Conservation (phyloP, 768 basidiomycete genomes). For the Calocera viscosa region DNA sequence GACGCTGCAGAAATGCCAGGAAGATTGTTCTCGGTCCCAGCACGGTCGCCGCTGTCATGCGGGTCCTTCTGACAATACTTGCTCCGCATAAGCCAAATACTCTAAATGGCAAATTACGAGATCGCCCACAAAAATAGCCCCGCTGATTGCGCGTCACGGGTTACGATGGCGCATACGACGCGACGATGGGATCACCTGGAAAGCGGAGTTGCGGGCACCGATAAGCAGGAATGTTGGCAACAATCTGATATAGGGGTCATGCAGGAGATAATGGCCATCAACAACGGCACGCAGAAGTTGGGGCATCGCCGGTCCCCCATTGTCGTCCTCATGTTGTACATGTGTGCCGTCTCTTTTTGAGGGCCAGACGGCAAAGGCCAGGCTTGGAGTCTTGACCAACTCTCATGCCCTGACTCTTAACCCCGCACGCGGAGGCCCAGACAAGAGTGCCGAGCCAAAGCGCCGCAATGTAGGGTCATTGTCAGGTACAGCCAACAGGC, state of each 20-base stretch:
- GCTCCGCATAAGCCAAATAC: not conserved
- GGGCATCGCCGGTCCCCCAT: not conserved
- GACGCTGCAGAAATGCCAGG: too few species aligned
- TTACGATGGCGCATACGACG: not conserved
- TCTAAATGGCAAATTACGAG: not conserved
- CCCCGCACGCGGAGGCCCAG: not conserved
- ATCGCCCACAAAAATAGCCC: not conserved
- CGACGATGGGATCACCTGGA: not conserved
- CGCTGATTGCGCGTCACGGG: not conserved
- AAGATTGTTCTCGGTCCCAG: not conserved
- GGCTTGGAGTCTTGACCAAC: not conserved
- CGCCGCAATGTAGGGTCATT: conserved; percentile 1
- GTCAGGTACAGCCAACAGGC: not conserved
- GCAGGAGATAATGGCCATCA: not conserved
- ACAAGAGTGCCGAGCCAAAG: not conserved
- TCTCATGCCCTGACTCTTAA: not conserved
- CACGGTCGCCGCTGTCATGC: not conserved
- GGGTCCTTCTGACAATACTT: not conserved
- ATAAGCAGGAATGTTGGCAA: not conserved
- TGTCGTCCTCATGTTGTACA: not conserved
- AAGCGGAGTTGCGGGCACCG: not conserved
- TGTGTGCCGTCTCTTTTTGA: not conserved
- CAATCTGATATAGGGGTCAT: not conserved
- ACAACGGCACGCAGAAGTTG: not conserved
- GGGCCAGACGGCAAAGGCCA: not conserved